Evolutionary conservation across 2,329 filamentous ascomycete species (phyloP).

Genomic region (Colletotrichum australisinense): DNA sequence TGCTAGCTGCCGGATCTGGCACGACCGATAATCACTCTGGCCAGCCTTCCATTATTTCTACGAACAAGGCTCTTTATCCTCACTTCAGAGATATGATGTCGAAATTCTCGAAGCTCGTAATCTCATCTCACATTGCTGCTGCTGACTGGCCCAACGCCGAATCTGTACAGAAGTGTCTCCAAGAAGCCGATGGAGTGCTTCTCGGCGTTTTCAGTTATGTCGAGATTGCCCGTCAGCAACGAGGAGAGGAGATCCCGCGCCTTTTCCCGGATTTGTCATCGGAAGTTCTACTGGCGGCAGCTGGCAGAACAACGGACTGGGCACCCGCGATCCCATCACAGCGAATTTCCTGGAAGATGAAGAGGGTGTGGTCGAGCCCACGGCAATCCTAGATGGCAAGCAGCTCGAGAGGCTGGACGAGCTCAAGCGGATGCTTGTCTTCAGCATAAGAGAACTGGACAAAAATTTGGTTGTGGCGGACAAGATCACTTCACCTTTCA

Average conservation of each 20-base stretch:
- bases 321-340: constrained; percentile 76
- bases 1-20: constrained; percentile 94
- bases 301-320: constrained; percentile 82
- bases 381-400: constrained; percentile 77
- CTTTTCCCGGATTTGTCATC: constrained; percentile 90
- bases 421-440: constrained; percentile 85
- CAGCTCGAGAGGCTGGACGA: constrained; percentile 88
- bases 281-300: constrained; percentile 86
- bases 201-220: constrained; percentile 96
- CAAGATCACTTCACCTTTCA: constrained; percentile 82
- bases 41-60: constrained; percentile 98
- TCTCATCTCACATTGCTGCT: constrained; percentile 97
- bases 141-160: constrained; percentile 96
- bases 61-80: constrained; percentile 95
- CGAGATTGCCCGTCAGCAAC: constrained; percentile 91
- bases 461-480: constrained; percentile 83
- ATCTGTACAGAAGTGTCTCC: constrained; percentile 92
- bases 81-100: constrained; percentile 99
- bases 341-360: constrained; percentile 90
- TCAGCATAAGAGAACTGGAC: constrained; percentile 87
- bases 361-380: constrained; percentile 78
- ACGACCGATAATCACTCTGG: constrained; percentile 99
- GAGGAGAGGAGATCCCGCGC: constrained; percentile 93
- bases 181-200: constrained; percentile 96
- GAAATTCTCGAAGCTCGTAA: constrained; percentile 97